Conservation (phyloP, 495 filamentous ascomycete genomes). For the Pyronema omphalodes region DNA sequence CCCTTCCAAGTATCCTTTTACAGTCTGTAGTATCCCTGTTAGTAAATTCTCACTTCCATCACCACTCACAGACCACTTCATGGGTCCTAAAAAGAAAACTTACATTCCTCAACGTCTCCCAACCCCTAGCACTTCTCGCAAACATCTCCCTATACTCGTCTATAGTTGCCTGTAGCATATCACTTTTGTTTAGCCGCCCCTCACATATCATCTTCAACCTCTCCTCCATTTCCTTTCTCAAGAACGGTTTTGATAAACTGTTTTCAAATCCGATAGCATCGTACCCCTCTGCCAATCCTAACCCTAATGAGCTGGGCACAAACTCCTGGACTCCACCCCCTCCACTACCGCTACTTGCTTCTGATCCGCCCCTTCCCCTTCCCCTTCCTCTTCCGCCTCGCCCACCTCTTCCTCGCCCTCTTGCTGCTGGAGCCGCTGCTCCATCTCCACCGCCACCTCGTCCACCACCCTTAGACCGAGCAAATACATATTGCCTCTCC, state of each 20-base stretch:
- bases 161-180: conserved; percentile 61
- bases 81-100: conserved; percentile 17
- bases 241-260: conserved; percentile 86
- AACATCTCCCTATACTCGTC: conserved; percentile 74
- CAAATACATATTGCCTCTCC: conserved; percentile 62
- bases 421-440: background rate
- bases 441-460: conserved; percentile 13
- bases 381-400: conserved; percentile 30
- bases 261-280: conserved; percentile 79
- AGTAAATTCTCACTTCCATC: too few species aligned
- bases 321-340: conserved; percentile 55
- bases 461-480: conserved; percentile 33
- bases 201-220: conserved; percentile 91
- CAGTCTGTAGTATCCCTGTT: too few species aligned
- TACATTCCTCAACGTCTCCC: conserved; percentile 57
- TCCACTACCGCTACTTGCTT: conserved; percentile 27
- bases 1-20: too few species aligned
- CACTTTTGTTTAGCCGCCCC: conserved; percentile 51
- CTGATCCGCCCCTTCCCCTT: conserved; percentile 29
- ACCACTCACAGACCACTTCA: too few species aligned
- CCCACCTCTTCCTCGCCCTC: conserved; percentile 25
- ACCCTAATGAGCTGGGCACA: conserved; percentile 73
- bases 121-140: conserved; percentile 50
- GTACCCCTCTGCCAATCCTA: conserved; percentile 84
- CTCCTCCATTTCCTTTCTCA: conserved; percentile 78